Percentiles rank a stretch among this genome's conserved stretches.
Evolutionary conservation across 768 basidiomycete species (phyloP).

Genomic region (Boletus huronensis): DNA sequence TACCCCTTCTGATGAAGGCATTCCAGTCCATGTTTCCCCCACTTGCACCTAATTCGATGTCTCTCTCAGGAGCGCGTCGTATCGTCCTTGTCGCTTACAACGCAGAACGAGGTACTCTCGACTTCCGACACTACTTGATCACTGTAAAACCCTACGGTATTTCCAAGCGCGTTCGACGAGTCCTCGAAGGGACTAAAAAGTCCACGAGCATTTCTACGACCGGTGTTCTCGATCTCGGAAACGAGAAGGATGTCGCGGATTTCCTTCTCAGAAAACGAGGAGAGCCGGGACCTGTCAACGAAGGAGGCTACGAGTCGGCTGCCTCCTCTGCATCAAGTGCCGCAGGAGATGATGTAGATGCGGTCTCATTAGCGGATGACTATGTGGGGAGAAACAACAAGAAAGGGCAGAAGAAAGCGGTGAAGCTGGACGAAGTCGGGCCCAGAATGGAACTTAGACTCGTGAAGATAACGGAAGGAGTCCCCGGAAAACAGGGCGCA

Average conservation of each 20-base stretch:
- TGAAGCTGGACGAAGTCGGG: constrained; percentile 89
- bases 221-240: constrained; percentile 72
- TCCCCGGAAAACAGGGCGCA: constrained; percentile 88
- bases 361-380: constrained; percentile 83
- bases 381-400: constrained; percentile 95
- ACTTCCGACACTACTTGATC: constrained; percentile 93
- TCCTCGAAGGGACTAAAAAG: constrained; percentile 63
- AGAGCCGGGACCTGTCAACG: constrained; percentile 50
- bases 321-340: constrained; percentile 79
- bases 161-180: constrained; percentile 82
- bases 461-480: constrained; percentile 92
- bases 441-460: constrained; percentile 91
- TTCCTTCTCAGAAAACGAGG: constrained; percentile 78
- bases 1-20: constrained; percentile 89
- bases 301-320: constrained; percentile 73
- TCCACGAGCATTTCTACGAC: constrained; percentile 22
- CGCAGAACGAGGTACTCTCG: constrained; percentile 77
- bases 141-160: constrained; percentile 93
- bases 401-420: constrained; percentile 86
- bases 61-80: constrained; percentile 85
- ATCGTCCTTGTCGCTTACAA: constrained; percentile 94
- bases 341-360: constrained; percentile 79
- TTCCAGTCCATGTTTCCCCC: constrained; percentile 97
- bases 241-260: constrained; percentile 93
- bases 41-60: constrained; percentile 74